Evolutionary conservation across 352 stramenopile genomes (phyloP), one percentile per base, ranked within the genome.

Genomic region (Phytopythium boreale): DNA sequence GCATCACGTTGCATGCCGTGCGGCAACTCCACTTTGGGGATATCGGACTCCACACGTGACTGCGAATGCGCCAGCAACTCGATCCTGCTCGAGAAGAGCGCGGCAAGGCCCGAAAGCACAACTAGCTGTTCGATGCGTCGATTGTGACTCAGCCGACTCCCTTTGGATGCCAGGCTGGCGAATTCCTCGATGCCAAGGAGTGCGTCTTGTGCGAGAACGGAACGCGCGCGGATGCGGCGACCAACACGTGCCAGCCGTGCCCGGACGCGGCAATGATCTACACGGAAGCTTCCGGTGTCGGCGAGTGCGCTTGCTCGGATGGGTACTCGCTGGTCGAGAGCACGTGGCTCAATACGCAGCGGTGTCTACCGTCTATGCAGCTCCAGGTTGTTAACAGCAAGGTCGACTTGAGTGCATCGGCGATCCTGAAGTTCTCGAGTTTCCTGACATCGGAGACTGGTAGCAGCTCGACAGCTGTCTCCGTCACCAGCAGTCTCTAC

Each of bases 261-360:
- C 69, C 74, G 1, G 90, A 98, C 76, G 66, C 78, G 2, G 57
- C 74, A 14, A 98, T 98, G 92, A 74, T 70, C 7, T 77, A 90
- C 29, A 63, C 69, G 39, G 70, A 73, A 22, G 53, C 26, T 5
- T 57, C 50, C 22, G 56, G 72, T 20, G 37, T 26, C 12, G 49
- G 60, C 31, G 27, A 55, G 0, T 98, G 93, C 68, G 56, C 67
- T 0, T 98, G 93, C 64, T 56, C 64, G 7, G 63, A 60, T 36
- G 77, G 80, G 5, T 96, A 89, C 60, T 58, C 84, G 20, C 62
- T 86, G 10, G 69, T 88, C 34, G 70, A 68, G 10, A 89, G 87
- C 56, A 64, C 24, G n/a, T 50, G 52, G 29, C 63, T 78, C 68
- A 67, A 58, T 65, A 60, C 59, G 14, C 67, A 61, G 39, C 80